Evolutionary conservation across 345 rosid genomes (phyloP), one percentile per base, ranked within the genome.

Genomic region (Trapa bicornis): DNA sequence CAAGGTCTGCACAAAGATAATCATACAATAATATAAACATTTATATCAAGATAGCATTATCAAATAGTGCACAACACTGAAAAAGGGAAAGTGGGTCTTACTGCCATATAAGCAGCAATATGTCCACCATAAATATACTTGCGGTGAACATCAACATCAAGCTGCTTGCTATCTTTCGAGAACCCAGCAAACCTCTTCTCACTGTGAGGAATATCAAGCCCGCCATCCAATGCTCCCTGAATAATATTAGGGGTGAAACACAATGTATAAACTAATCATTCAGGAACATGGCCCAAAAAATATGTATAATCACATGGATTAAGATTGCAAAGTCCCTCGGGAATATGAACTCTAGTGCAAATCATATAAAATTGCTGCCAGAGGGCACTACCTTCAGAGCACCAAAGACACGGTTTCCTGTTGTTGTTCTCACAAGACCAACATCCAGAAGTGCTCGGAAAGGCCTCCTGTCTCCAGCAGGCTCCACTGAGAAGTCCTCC

Each of bases 161-260:
- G 96, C 74, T 84, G 91, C 77, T 87, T 85, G 63, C 75, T 53
- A 0, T 87, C 89, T 77, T 85, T 87, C 2, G 77, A 77, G 64
- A 88, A 91, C 36, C 96, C 96, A 36, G 96, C 93, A 56, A 88
- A 91, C 50, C 97, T 76, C 84, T 91, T 87, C 29, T 85, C 97
- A 42, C 96, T 84, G 69, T 91, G 93, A 14, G 96, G 96, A 67
- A 91, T 85, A 71, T 91, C 96, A 73, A 91, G 76, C 15, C 94
- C 94, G 47, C 85, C 94, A 82, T 87, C 94, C 78, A 86, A 73
- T 43, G 96, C 93, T 65, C 97, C 97, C 96, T 91, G 5, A 11
- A 45, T 11, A 11, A 45, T 45, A 45, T 45, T 11, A 11, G 13
- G 13, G 11, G 11, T 1, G 8, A 11, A 45, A 45, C 48, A 45